Percentiles rank a stretch among this genome's conserved stretches.
Evolutionary conservation across 495 filamentous ascomycete genomes (phyloP).

Genomic region (Annulohypoxylon moriforme): DNA sequence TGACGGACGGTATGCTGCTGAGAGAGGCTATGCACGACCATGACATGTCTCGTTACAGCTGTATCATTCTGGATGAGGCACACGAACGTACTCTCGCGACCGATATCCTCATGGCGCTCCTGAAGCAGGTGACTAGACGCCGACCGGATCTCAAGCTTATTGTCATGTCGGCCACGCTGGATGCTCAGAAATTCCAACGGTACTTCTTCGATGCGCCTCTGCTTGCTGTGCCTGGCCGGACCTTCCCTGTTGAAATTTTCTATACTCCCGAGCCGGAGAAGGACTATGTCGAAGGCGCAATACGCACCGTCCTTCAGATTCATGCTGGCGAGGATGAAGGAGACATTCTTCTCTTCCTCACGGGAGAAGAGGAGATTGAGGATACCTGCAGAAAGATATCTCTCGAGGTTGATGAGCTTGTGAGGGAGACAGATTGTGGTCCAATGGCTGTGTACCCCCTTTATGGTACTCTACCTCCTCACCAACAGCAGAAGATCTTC

Average conservation of each 20-base stretch:
- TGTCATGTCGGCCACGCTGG: constrained; percentile 97
- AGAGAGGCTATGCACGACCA: constrained; percentile 98
- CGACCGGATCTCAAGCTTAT: constrained; percentile 93
- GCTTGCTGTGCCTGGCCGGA: constrained; percentile 93
- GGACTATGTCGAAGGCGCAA: constrained; percentile 95
- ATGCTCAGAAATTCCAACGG: constrained; percentile 97
- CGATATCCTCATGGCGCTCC: constrained; percentile 93
- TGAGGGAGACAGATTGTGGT: constrained; percentile 88
- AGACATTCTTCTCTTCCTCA: constrained; percentile 95
- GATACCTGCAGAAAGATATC: constrained; percentile 92
- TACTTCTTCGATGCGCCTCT: constrained; percentile 96
- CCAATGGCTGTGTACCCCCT: constrained; percentile 91
- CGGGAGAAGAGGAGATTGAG: constrained; percentile 99
- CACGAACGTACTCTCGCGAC: constrained; percentile 96
- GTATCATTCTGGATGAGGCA: constrained; percentile 97
- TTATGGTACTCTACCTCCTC: constrained; percentile 91
- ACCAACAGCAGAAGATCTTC: constrained; percentile 95
- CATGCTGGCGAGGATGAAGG: constrained; percentile 92
- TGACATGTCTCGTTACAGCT: constrained; percentile 89
- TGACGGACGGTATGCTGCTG: constrained; percentile 99
- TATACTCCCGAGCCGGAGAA: constrained; percentile 97
- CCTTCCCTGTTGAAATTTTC: constrained; percentile 97
- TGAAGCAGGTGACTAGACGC: constrained; percentile 84
- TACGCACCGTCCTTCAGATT: constrained; percentile 95
- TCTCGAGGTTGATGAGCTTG: constrained; percentile 90